Conservation (phyloP, 169 alveolate species). For the Eimeria necatrix region DNA sequence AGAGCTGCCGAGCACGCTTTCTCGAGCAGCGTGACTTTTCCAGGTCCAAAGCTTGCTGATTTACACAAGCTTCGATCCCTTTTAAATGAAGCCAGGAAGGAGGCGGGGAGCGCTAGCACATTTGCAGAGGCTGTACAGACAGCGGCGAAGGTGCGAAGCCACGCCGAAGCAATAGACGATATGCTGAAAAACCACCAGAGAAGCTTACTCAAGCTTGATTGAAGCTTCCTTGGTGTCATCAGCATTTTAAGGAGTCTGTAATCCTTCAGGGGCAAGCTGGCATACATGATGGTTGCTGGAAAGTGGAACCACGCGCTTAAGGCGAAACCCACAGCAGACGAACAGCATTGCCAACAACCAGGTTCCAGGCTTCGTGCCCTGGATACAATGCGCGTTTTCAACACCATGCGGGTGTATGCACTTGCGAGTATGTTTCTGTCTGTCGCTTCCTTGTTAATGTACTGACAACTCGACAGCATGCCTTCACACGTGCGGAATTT, state of each 20-base stretch:
- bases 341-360: too few species aligned
- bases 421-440: too few species aligned
- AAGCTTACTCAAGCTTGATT: neutral
- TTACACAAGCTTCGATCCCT: neutral
- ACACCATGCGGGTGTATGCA: too few species aligned
- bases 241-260: neutral
- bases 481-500: too few species aligned
- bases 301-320: neutral
- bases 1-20: neutral
- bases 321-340: neutral
- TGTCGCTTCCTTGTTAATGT: too few species aligned
- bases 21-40: neutral
- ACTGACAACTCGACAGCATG: too few species aligned
- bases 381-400: too few species aligned
- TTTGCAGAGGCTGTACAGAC: constrained; percentile 32
- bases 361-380: too few species aligned
- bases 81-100: neutral
- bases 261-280: neutral
- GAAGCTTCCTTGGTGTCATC: neutral
- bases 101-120: neutral
- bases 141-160: neutral
- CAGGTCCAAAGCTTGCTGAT: neutral
- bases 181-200: neutral
- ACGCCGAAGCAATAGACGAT: neutral
- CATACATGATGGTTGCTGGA: neutral